phyloP scores from a whole-genome alignment of 179 eudicot species.

The Amaranthus tricolor region DNA sequence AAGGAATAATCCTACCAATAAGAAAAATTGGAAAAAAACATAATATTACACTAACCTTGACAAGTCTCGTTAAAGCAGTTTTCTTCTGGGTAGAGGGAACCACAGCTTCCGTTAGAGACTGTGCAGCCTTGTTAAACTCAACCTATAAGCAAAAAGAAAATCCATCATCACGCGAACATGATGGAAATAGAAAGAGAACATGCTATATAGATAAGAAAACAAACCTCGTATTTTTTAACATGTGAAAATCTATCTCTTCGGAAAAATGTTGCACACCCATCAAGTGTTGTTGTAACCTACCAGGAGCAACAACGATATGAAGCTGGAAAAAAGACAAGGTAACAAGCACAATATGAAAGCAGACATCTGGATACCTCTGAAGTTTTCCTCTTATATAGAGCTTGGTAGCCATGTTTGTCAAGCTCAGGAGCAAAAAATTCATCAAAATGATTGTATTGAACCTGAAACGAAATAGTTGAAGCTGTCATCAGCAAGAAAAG shows the following conservation, averaged over 20 bases:
- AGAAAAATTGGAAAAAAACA: background rate
- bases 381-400: slow-evolving; percentile 78
- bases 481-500: slow-evolving; percentile 22
- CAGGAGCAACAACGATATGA: slow-evolving; percentile 5
- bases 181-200: background rate
- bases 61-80: slow-evolving; percentile 68
- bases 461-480: slow-evolving; percentile 49
- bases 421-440: slow-evolving; percentile 91
- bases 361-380: slow-evolving; percentile 60
- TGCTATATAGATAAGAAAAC: slow-evolving; percentile 6
- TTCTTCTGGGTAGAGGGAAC: slow-evolving; percentile 80
- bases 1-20: background rate
- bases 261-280: slow-evolving; percentile 98
- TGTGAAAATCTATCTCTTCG: slow-evolving; percentile 89
- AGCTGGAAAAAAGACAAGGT: background rate
- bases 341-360: background rate
- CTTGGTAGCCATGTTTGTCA: slow-evolving; percentile 97
- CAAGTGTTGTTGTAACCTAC: slow-evolving; percentile 64
- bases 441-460: slow-evolving; percentile 91
- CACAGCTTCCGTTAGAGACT: slow-evolving; percentile 85
- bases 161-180: slow-evolving; percentile 10
- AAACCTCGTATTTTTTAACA: slow-evolving; percentile 95
- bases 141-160: slow-evolving; percentile 43
- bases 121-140: slow-evolving; percentile 95
- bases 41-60: slow-evolving; percentile 51